Evolutionary conservation across 2,329 filamentous ascomycete genomes (phyloP), one percentile per base, ranked within the genome.

Genomic region (Colletotrichum lentis): DNA sequence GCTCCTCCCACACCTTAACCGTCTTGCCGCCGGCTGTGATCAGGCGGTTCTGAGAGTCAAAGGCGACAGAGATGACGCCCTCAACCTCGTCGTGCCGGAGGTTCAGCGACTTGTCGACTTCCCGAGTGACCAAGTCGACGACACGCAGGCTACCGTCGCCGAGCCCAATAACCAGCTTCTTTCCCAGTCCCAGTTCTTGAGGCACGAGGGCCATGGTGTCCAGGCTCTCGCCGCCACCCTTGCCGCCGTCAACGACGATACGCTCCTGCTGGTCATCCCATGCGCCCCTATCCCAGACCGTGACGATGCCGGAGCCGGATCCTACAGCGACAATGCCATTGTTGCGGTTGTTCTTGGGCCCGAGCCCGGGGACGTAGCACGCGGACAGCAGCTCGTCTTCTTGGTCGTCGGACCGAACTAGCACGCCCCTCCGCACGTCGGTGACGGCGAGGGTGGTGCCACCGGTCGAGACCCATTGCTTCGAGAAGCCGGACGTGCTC

Each of bases 201-300:
- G 94, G 93, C 20, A 96, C 82, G 60, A 91, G 79, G 1, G 88
- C 84, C 69, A 97, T 82, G n/a, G 89, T 86, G 75, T 98, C 95
- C 49, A 97, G 81, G 68, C 91, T 93, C 77, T 96, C 94, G 52
- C 88, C 92, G 10, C 88, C 90, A 22, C 78, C 80, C 72, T 80
- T 84, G 20, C 84, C 86, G 11, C 83, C 80, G 72, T 93, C 90
- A 10, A 97, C 88, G 56, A 91, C 88, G 73, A 97, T 91, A 60
- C 94, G 87, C 80, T 97, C 94, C 73, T 96, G 92, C 77, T 97
- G 93, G 77, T 98, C 95, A 75, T 97, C 94, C 95, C 96, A 98
- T 0, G 92, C 88, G 1, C 95, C 95, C 72, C 91, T 91, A 78
- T 99, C 95, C 94, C 96, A 99, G 7, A 98, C 81, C 5, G 94